These are phyloP conservation scores for Oryza glumipatula DNA, from an alignment of 176 grass and related monocot species.

Conservation along the genomic window DNA sequence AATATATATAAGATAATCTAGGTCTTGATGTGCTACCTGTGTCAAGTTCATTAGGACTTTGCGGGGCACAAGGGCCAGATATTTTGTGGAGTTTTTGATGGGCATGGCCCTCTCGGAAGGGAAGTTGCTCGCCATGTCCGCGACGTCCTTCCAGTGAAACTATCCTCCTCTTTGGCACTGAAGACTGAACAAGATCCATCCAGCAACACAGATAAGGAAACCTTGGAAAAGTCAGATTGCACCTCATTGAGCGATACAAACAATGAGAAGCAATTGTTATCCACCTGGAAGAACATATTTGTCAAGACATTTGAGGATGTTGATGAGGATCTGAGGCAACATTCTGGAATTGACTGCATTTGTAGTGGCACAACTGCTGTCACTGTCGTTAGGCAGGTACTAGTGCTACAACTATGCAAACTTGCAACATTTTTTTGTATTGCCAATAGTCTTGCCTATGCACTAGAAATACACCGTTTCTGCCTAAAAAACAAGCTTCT, in stretches of 20 bases:
- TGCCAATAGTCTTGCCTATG: not conserved
- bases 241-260: constrained; percentile 25
- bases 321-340: constrained; percentile 63
- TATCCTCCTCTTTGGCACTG: constrained; percentile 33
- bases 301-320: constrained; percentile 70
- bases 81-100: constrained; percentile 81
- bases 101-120: constrained; percentile 70
- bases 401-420: not conserved
- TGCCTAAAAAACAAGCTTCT: not conserved
- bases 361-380: constrained; percentile 89
- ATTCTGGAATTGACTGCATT: constrained; percentile 71
- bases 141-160: constrained; percentile 55
- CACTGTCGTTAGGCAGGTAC: constrained; percentile 67
- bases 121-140: constrained; percentile 71
- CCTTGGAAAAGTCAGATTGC: constrained; percentile 41
- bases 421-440: not conserved
- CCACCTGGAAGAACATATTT: constrained; percentile 55
- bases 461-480: not conserved
- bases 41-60: constrained; percentile 63
- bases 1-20: not conserved
- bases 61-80: constrained; percentile 62
- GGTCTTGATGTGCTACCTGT: constrained; percentile 9
- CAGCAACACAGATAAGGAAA: constrained; percentile 35
- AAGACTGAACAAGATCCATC: constrained; percentile 20
- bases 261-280: constrained; percentile 38